phyloP scores from a whole-genome alignment of 805 yeast genomes.

The Candida sanyiensis region DNA sequence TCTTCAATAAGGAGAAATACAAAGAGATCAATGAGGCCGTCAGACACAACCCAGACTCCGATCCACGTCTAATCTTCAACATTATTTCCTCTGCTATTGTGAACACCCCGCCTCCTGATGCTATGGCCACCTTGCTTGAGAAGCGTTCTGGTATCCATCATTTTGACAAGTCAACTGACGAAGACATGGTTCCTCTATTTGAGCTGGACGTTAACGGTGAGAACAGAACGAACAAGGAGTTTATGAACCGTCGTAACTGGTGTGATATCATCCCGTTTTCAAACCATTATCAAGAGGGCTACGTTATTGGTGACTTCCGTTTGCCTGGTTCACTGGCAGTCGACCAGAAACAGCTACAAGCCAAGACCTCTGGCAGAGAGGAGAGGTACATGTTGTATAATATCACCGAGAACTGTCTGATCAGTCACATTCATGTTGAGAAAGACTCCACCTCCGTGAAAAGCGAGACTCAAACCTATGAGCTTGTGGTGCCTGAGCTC shows the following conservation, averaged over 20 bases:
- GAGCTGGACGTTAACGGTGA: slow-evolving; percentile 50
- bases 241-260: slow-evolving; percentile 68
- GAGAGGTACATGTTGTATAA: slow-evolving; percentile 46
- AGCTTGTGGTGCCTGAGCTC: slow-evolving; percentile 62
- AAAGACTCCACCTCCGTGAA: slow-evolving; percentile 41
- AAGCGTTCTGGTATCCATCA: slow-evolving; percentile 61
- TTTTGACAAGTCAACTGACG: slow-evolving; percentile 60
- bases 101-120: slow-evolving; percentile 89
- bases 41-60: slow-evolving; percentile 51
- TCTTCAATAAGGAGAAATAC: slow-evolving; percentile 29
- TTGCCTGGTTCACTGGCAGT: slow-evolving; percentile 39
- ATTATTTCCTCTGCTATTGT: slow-evolving; percentile 86
- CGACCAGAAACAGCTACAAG: slow-evolving; percentile 7
- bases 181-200: slow-evolving; percentile 77
- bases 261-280: slow-evolving; percentile 55
- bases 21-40: slow-evolving; percentile 36
- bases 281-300: slow-evolving; percentile 25
- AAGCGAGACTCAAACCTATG: slow-evolving; percentile 59
- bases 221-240: slow-evolving; percentile 41
- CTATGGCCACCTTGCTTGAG: slow-evolving; percentile 70
- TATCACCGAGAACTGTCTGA: slow-evolving; percentile 48
- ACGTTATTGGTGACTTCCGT: slow-evolving; percentile 27
- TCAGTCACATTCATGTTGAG: slow-evolving; percentile 72
- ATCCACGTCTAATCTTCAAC: slow-evolving; percentile 74
- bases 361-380: slow-evolving; percentile 14